A percentile compares a stretch with the other conserved stretches of the same genome.
These are phyloP conservation scores for Discostella pseudostelligera DNA, from an alignment of 108 stramenopile species.

Conservation along the genomic window DNA sequence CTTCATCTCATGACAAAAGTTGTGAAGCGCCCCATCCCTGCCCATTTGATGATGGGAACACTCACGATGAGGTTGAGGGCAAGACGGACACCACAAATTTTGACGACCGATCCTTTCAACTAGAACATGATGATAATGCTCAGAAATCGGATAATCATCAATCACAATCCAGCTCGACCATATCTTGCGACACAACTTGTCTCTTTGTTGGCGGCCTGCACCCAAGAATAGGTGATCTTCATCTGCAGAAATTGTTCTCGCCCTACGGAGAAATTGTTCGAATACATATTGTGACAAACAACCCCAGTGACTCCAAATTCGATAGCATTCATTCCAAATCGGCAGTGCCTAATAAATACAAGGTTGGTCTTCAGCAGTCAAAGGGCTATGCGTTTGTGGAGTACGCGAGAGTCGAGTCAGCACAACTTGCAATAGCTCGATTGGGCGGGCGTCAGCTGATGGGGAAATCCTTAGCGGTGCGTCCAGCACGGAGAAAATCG, in stretches of 20 bases:
- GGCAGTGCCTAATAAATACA: conserved; percentile 13
- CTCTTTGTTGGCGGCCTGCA: conserved; percentile 42
- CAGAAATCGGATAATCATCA: background rate
- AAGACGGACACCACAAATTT: background rate
- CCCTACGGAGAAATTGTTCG: conserved; percentile 38
- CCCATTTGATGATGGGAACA: background rate
- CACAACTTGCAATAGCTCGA: conserved; percentile 33
- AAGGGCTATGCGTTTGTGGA: conserved; percentile 48
- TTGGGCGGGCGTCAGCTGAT: conserved; percentile 30
- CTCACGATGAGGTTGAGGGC: background rate
- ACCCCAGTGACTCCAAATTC: conserved; percentile 5
- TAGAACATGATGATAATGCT: background rate
- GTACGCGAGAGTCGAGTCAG: conserved; percentile 30
- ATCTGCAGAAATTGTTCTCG: conserved; percentile 40
- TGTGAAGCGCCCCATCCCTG: background rate
- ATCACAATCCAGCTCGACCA: background rate
- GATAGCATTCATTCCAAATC: conserved; percentile 17
- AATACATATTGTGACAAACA: conserved; percentile 32
- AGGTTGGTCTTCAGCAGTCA: conserved; percentile 25
- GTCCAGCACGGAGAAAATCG: conserved; percentile 27
- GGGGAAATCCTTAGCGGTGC: conserved; percentile 33
- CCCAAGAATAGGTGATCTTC: conserved; percentile 37
- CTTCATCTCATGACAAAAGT: conserved; percentile 5
- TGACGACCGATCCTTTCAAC: background rate
- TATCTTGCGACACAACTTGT: conserved; percentile 25